Evolutionary conservation across 441 rosid species (phyloP).

Genomic region (Eutrema salsugineum): DNA sequence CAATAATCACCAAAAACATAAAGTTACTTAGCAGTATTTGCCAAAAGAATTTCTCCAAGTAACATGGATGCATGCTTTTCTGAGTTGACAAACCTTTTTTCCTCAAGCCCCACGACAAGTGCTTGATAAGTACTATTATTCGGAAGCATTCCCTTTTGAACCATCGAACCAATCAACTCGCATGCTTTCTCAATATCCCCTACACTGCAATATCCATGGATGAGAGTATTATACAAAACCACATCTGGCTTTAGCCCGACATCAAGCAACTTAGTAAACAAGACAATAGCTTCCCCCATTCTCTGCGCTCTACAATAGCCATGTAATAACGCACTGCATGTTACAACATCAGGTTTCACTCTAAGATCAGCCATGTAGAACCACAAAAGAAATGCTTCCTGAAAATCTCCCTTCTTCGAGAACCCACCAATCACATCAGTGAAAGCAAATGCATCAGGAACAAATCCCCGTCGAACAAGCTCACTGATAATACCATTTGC

Average conservation of each 20-base stretch:
- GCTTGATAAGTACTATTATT: conserved; percentile 33
- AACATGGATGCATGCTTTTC: conserved; percentile 33
- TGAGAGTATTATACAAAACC: conserved; percentile 41
- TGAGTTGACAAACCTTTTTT: conserved; percentile 21
- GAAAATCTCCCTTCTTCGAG: conserved; percentile 35
- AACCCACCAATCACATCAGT: conserved; percentile 49
- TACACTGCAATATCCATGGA: conserved; percentile 41
- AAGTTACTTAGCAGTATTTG: conserved; percentile 14
- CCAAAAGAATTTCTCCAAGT: conserved; percentile 31
- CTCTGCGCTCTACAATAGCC: conserved; percentile 40
- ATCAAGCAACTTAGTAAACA: conserved; percentile 41
- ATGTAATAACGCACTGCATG: conserved; percentile 43
- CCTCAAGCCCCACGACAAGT: conserved; percentile 39
- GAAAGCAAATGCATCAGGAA: conserved; percentile 39
- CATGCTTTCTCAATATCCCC: conserved; percentile 38
- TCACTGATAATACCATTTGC: conserved; percentile 41
- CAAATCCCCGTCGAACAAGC: conserved; percentile 39
- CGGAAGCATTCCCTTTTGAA: conserved; percentile 38
- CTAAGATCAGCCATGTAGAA: conserved; percentile 39
- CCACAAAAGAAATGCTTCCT: conserved; percentile 48
- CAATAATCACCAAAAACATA: background rate
- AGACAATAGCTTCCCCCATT: conserved; percentile 36
- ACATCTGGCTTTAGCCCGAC: conserved; percentile 45
- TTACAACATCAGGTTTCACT: conserved; percentile 43
- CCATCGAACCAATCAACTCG: conserved; percentile 39